A percentile compares a stretch with the other conserved stretches of the same genome.
phyloP scores from a whole-genome alignment of 345 rosid species.

The Eucalyptus victrix region DNA sequence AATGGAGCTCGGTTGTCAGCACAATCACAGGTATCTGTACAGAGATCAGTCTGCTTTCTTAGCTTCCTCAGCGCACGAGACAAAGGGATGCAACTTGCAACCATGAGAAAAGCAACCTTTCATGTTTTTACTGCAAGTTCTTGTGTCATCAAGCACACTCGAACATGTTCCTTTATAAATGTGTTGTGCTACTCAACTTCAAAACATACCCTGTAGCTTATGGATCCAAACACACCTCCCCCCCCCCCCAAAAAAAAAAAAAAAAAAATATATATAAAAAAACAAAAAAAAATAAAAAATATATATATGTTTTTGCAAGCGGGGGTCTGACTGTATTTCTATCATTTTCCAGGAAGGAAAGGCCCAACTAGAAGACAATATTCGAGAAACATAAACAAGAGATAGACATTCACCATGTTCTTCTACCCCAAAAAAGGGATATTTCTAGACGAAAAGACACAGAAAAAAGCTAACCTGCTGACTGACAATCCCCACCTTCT shows the following conservation, averaged over 20 bases:
- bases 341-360: not conserved
- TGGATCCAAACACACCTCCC: not conserved
- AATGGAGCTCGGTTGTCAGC: not conserved
- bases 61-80: not conserved
- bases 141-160: not conserved
- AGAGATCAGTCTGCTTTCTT: not conserved
- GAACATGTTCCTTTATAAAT: not conserved
- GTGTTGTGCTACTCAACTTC: not conserved
- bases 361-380: not conserved
- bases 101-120: not conserved
- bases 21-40: not conserved
- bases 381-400: not conserved
- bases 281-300: no score
- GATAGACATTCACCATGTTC: not conserved
- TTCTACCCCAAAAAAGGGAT: not conserved
- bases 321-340: not conserved
- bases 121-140: not conserved
- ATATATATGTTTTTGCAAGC: not conserved
- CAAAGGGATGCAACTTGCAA: not conserved
- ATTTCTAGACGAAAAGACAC: not conserved
- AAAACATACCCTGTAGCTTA: not conserved
- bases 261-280: no score
- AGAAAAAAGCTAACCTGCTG: constrained; percentile 32
- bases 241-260: no score
- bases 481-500: constrained; percentile 17